Base-by-base conservation (phyloP, 805 yeast genomes). In the Martiniozyma abietophila region DNA sequence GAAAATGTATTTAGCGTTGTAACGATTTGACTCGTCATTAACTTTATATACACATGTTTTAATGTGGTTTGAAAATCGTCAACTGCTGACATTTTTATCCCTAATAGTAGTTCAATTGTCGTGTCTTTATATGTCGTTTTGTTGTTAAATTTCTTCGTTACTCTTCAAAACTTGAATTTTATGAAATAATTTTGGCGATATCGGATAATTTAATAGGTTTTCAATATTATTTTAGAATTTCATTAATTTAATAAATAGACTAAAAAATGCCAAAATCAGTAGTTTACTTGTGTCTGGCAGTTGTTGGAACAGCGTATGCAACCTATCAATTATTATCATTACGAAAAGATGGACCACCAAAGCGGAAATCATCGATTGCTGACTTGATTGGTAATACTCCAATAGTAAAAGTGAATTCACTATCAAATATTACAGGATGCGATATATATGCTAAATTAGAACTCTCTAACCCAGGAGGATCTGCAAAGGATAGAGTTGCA, bases 401-500 rank as follows among this genome's bases (percentile, higher is more conserved):
- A 1, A 50, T 89, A 55, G 76, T 89, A 12, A 70, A 71, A 42
- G 69, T 89, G 29, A 69, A 71, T 43, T 79, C 94, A 1, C 64
- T 89, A 9, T 76, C 92, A 1, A 56, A 64, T 10, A 56, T 67
- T 9, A 84, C 95, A 0, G 94, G 94, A 0, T 79, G 89, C 50
- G 77, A 80, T 27, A 73, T 89, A 4, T 83, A 75, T 53, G 97
- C 95, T 24, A 89, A 89, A 50, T 53, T 88, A 41, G 98, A 89
- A 54, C 61, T 84, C 35, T 56, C 67, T 42, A 92, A 89, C 49
- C 96, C 97, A 0, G 98, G 89, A 1, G 97, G 97, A 0, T 80
- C 94, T 32, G 95, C 97, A 4, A 89, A 89, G 47, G 98, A 89
- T 53, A 64, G 98, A 28, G 95, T 92, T 14, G 97, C 97, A 0